Evolutionary conservation across 148 eudicot genomes (phyloP).

Genomic region (Tetragonia tetragonoides): DNA sequence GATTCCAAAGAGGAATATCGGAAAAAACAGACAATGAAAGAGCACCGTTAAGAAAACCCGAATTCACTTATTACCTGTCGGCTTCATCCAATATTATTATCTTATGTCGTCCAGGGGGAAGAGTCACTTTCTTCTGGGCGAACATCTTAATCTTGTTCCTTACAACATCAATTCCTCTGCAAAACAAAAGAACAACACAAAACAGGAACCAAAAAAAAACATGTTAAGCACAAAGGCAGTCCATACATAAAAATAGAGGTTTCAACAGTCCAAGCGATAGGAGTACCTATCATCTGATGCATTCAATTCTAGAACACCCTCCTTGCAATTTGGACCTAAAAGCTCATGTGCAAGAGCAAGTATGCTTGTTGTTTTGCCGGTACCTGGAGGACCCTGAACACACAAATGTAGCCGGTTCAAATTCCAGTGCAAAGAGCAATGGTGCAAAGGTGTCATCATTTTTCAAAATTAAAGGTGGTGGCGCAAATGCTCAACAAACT

Average conservation of each 20-base stretch:
- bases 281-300: slow-evolving; percentile 92
- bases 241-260: neutral
- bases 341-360: slow-evolving; percentile 97
- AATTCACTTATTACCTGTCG: slow-evolving; percentile 55
- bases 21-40: neutral
- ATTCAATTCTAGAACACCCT: slow-evolving; percentile 89
- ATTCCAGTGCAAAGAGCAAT: neutral
- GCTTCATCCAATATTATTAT: slow-evolving; percentile 92
- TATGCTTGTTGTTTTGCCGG: slow-evolving; percentile 93
- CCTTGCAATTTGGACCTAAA: slow-evolving; percentile 77
- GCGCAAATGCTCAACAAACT: neutral
- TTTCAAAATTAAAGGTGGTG: neutral
- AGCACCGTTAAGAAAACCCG: neutral
- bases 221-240: neutral
- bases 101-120: slow-evolving; percentile 91
- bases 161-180: slow-evolving; percentile 92
- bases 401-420: neutral
- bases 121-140: slow-evolving; percentile 95
- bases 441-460: neutral
- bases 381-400: slow-evolving; percentile 92
- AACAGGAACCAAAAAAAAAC: neutral
- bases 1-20: neutral
- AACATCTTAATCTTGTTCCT: slow-evolving; percentile 99
- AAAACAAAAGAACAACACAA: neutral
- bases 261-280: neutral